Evolutionary conservation across 441 rosid species (phyloP), one percentile per base, ranked within the genome.

Genomic region (Bocquillonia castaneifolia): DNA sequence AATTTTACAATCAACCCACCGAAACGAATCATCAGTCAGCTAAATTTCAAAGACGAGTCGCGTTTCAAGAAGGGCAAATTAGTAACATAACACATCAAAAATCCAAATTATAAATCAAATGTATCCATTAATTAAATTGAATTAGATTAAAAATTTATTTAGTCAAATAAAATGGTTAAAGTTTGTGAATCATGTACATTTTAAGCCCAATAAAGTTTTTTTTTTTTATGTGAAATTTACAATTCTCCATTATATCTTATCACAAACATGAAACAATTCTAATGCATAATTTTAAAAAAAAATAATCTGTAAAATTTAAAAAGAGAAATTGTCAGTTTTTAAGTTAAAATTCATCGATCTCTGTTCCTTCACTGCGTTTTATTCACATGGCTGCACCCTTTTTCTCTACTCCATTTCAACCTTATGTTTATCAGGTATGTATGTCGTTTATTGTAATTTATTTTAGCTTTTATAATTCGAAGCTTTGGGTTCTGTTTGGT

Each of bases 361-460:
- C 52, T 3, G 51, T 62, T 62, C 26, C 3, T 53, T 47, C 42
- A 18, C 53, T 22, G 78, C 26, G 57, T 69, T 64, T 52, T 48
- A 52, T 23, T 42, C 80, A 78, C 68, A 93, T 93, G 98, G 98
- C 98, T 29, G 98, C 98, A 37, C 98, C 98, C 37, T 93, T 91
- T 77, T 93, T 91, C 83, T 84, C 97, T 0, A 93, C 96, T 57
- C 98, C 98, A 56, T 88, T 93, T 81, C 98, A 93, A 80, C 98
- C 97, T 17, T 91, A 89, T 56, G 96, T 93, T 59, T 91, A 93
- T 64, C 98, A 91, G 97, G 98, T 91, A 67, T 36, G 40, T 36
- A 36, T 36, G 40, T 36, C 10, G 4, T 4, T 36, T 36, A 10
- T 36, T 36, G 10, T 64, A 71, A 55, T 56, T 37, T 1, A 65